Percentiles rank a stretch among this genome's conserved stretches.
Evolutionary conservation across 139 green algal genomes (phyloP).

Genomic region (Tetradesmus obliquus): DNA sequence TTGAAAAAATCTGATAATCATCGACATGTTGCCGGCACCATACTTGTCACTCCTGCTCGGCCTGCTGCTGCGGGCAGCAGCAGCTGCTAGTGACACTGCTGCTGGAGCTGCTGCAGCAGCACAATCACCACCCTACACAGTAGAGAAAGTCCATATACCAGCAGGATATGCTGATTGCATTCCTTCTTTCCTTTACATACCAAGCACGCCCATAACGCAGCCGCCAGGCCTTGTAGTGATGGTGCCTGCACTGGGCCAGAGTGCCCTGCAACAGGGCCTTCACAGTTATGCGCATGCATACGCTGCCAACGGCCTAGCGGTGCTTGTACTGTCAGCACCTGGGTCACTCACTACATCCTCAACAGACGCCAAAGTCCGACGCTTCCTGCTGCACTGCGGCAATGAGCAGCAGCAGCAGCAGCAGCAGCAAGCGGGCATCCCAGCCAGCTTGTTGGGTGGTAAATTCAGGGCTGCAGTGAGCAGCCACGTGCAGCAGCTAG

Average conservation of each 20-base stretch:
- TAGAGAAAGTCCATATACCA: background rate
- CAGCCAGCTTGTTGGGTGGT: background rate
- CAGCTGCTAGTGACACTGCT: background rate
- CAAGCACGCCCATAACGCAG: background rate
- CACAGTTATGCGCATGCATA: background rate
- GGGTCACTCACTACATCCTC: background rate
- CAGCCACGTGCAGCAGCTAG: background rate
- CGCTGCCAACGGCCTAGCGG: background rate
- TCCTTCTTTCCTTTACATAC: background rate
- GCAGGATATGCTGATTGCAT: background rate
- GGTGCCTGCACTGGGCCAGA: conserved; percentile 18
- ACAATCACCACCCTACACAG: background rate
- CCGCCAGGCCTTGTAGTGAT: conserved; percentile 16
- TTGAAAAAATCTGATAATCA: too few relatives aligned
- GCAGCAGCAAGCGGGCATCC: background rate
- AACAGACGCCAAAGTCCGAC: background rate
- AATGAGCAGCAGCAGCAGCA: background rate
- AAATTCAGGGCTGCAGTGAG: background rate
- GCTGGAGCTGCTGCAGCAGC: background rate
- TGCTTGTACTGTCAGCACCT: background rate
- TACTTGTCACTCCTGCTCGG: background rate
- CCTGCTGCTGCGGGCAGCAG: background rate
- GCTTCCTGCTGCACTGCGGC: background rate
- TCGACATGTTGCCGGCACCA: too few relatives aligned
- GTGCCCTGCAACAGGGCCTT: background rate